These are phyloP conservation scores for Calonectria honghensis DNA, from an alignment of 2,329 filamentous ascomycete species.

Conservation along the genomic window DNA sequence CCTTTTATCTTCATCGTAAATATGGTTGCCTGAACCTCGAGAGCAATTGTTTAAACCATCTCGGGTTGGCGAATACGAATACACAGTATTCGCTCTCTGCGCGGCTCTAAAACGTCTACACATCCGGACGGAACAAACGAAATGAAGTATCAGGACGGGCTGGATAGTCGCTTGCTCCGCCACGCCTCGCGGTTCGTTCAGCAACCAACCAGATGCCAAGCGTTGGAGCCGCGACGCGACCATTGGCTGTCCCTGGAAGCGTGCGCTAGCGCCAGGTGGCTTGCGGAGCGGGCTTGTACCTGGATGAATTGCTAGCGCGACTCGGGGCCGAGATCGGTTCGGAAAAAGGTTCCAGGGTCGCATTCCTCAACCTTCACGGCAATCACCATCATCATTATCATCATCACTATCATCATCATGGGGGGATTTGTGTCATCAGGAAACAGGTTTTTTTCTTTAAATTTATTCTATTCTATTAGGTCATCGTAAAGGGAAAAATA, in stretches of 20 bases:
- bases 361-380: background rate
- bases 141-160: background rate
- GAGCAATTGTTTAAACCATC: background rate
- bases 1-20: background rate
- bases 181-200: background rate
- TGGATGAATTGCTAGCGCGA: slow-evolving; percentile 21
- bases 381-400: background rate
- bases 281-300: slow-evolving; percentile 3
- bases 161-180: background rate
- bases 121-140: background rate
- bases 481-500: background rate
- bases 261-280: background rate
- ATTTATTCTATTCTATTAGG: background rate
- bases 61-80: slow-evolving; percentile 12
- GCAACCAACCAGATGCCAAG: background rate
- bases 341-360: slow-evolving; percentile 22
- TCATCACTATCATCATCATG: background rate
- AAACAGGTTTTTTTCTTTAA: background rate
- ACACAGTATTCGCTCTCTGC: background rate
- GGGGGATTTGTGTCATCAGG: background rate
- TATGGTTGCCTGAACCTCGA: slow-evolving; percentile 15
- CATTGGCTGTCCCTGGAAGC: slow-evolving; percentile 7
- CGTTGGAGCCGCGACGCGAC: background rate
- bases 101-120: background rate
- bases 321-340: slow-evolving; percentile 8